Percentiles rank a stretch among this genome's conserved stretches.
These are phyloP conservation scores for Xylaria flabelliformis DNA, from an alignment of 495 filamentous ascomycete genomes.

Conservation along the genomic window DNA sequence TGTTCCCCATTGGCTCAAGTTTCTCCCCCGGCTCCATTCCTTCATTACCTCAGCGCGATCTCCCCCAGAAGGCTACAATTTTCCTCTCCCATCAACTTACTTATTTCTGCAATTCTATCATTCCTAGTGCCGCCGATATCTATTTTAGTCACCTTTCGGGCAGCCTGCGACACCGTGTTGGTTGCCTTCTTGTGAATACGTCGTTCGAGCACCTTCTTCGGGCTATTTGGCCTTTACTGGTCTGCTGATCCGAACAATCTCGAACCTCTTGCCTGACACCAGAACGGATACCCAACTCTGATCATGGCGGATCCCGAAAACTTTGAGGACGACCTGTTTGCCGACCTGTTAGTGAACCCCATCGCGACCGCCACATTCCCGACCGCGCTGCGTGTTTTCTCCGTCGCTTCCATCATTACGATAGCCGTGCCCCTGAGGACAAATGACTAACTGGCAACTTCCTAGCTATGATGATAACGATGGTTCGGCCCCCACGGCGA, in stretches of 20 bases:
- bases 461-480: constrained; percentile 89
- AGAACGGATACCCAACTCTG: constrained; percentile 16
- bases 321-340: constrained; percentile 97
- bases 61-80: constrained; percentile 31
- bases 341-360: constrained; percentile 79
- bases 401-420: not conserved
- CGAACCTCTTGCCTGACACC: not conserved
- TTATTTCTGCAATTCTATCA: constrained; percentile 1
- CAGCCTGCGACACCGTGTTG: not conserved
- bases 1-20: constrained; percentile 30
- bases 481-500: constrained; percentile 40
- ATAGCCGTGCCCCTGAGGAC: too few relatives aligned
- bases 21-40: constrained; percentile 25
- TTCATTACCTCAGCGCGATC: constrained; percentile 24
- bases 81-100: constrained; percentile 13
- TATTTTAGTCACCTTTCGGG: not conserved
- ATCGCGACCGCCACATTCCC: not conserved
- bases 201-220: not conserved
- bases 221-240: not conserved
- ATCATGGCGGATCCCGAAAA: constrained; percentile 87
- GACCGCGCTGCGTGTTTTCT: not conserved
- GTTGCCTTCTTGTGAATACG: not conserved
- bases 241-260: not conserved
- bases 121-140: not conserved
- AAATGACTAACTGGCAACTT: not conserved